Conservation (phyloP, 805 yeast species). For the Blastobotrys mokoenaii region DNA sequence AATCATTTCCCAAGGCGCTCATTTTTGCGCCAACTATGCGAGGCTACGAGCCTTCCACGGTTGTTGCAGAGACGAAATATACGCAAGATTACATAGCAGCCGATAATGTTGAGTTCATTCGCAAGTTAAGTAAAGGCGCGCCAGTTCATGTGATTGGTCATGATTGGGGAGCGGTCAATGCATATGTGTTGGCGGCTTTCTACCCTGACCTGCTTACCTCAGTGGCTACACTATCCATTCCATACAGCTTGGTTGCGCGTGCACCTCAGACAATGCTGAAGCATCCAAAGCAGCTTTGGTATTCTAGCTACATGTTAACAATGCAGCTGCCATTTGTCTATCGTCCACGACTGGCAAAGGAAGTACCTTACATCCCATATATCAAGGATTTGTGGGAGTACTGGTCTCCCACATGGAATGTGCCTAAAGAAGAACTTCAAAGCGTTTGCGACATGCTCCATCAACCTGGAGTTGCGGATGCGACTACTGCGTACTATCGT, state of each 20-base stretch:
- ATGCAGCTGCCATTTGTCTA: conserved; percentile 20
- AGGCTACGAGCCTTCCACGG: conserved; percentile 21
- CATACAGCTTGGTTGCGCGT: conserved; percentile 14
- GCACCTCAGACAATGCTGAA: conserved; percentile 5
- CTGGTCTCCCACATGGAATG: conserved; percentile 22
- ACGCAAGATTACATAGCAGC: conserved; percentile 13
- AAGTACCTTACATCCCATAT: conserved; percentile 11
- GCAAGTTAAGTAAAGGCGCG: neutral
- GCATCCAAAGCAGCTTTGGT: conserved; percentile 19
- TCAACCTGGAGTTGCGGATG: conserved; percentile 19
- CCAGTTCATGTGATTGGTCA: conserved; percentile 23
- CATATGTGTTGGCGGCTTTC: conserved; percentile 15
- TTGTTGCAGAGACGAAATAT: conserved; percentile 15
- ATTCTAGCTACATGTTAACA: conserved; percentile 22
- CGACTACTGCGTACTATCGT: conserved; percentile 23
- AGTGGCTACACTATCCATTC: conserved; percentile 19
- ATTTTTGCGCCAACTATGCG: conserved; percentile 20
- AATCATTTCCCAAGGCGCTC: conserved; percentile 9
- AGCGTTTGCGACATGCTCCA: conserved; percentile 15
- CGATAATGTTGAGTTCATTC: conserved; percentile 2
- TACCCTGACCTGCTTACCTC: conserved; percentile 17
- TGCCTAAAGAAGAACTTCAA: conserved; percentile 12
- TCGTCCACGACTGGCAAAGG: conserved; percentile 10
- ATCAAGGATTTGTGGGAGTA: conserved; percentile 17
- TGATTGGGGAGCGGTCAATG: conserved; percentile 24